Percentiles rank a stretch among this genome's conserved stretches.
Evolutionary conservation across 495 filamentous ascomycete genomes (phyloP).

Genomic region (Lasiosphaeriaceae sp.): DNA sequence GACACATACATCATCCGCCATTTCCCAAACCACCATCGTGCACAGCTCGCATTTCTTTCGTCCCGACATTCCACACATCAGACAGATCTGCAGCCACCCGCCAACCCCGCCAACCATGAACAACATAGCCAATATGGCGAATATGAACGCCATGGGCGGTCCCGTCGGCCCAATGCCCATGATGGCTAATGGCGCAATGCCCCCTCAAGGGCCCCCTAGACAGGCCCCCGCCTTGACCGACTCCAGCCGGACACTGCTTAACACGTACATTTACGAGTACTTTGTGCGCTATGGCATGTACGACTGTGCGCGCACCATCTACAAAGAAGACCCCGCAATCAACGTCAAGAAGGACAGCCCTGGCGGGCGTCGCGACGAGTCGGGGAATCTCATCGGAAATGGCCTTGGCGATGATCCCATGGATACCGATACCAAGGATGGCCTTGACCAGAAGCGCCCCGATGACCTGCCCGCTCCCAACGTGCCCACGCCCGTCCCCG

Average conservation of each 20-base stretch:
- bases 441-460: constrained; percentile 64
- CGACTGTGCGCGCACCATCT: constrained; percentile 70
- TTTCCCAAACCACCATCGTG: background rate
- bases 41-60: constrained; percentile 15
- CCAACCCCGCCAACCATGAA: constrained; percentile 54
- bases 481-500: constrained; percentile 58
- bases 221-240: constrained; percentile 29
- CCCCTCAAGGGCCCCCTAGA: constrained; percentile 23
- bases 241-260: constrained; percentile 53
- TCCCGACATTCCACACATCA: constrained; percentile 15
- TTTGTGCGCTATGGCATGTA: constrained; percentile 79
- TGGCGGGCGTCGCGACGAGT: constrained; percentile 59
- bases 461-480: constrained; percentile 75
- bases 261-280: constrained; percentile 98
- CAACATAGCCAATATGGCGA: constrained; percentile 60
- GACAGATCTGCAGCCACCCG: constrained; percentile 27
- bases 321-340: constrained; percentile 57
- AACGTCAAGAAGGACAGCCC: constrained; percentile 54
- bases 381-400: constrained; percentile 56
- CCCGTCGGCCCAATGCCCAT: constrained; percentile 63
- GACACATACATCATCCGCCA: background rate
- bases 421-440: constrained; percentile 80
- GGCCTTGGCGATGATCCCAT: constrained; percentile 75
- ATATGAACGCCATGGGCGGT: constrained; percentile 61
- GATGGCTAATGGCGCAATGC: constrained; percentile 62